phyloP scores from a whole-genome alignment of 2,329 filamentous ascomycete genomes.

The Knufia petricola region DNA sequence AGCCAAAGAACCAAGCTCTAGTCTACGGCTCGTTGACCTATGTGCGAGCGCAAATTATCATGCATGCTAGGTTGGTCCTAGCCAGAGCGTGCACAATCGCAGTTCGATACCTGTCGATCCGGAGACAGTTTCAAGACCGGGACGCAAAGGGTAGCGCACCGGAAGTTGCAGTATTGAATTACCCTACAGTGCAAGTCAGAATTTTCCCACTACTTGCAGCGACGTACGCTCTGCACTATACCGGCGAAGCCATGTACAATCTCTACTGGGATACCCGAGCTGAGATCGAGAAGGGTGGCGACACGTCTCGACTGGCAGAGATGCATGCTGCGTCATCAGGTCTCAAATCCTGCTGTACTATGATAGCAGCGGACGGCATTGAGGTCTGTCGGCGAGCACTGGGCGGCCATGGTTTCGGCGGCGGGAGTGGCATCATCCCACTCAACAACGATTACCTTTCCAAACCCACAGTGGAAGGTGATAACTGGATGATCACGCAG shows the following conservation, averaged over 20 bases:
- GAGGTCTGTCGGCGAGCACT: conserved; percentile 45
- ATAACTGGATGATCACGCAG: conserved; percentile 50
- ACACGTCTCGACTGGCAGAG: conserved; percentile 41
- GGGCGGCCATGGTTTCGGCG: conserved; percentile 47
- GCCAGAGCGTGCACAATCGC: conserved; percentile 45
- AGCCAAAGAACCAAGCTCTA: conserved; percentile 39
- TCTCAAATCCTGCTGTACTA: conserved; percentile 45
- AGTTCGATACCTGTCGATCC: conserved; percentile 41
- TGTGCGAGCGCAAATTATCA: conserved; percentile 33
- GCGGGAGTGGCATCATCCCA: conserved; percentile 43
- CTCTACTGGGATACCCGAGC: conserved; percentile 38
- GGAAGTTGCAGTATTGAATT: conserved; percentile 43
- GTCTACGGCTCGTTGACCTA: conserved; percentile 44
- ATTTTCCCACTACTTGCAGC: conserved; percentile 46
- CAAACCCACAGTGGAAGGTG: conserved; percentile 47
- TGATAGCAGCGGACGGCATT: conserved; percentile 44
- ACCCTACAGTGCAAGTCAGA: conserved; percentile 46
- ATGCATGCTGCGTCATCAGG: conserved; percentile 47
- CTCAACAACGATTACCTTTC: conserved; percentile 43
- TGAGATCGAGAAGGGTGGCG: conserved; percentile 38
- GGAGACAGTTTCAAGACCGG: conserved; percentile 42
- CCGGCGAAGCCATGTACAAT: conserved; percentile 38
- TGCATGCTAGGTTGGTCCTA: conserved; percentile 42
- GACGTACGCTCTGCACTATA: conserved; percentile 42
- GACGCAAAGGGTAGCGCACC: conserved; percentile 32